A percentile compares a stretch with the other conserved stretches of the same genome.
These are phyloP conservation scores for Calvatia gigantea DNA, from an alignment of 768 basidiomycete species.

Conservation along the genomic window DNA sequence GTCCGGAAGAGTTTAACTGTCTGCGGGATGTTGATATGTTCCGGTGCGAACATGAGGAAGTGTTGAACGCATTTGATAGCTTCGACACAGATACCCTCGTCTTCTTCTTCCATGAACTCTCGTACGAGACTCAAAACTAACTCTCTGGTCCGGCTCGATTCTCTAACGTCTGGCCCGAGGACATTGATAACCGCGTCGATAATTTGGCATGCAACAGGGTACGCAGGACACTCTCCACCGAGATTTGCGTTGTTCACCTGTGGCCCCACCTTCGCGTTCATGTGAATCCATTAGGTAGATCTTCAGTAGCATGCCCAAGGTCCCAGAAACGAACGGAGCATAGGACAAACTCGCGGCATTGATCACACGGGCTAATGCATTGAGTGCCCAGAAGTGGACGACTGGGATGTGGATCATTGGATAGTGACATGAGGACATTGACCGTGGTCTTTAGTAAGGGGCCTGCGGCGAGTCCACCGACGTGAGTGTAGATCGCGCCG, in stretches of 20 bases:
- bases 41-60: constrained; percentile 92
- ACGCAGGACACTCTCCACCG: constrained; percentile 87
- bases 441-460: constrained; percentile 94
- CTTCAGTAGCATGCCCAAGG: constrained; percentile 86
- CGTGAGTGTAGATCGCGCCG: constrained; percentile 86
- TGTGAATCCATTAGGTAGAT: constrained; percentile 88
- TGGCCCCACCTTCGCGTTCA: constrained; percentile 83
- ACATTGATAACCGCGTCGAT: constrained; percentile 92
- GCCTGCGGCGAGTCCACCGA: constrained; percentile 93
- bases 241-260: constrained; percentile 77
- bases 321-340: constrained; percentile 82
- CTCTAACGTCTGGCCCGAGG: constrained; percentile 93
- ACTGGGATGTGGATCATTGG: constrained; percentile 95
- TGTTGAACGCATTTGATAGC: constrained; percentile 97
- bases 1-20: constrained; percentile 75
- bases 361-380: constrained; percentile 81
- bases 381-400: constrained; percentile 92
- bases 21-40: constrained; percentile 76
- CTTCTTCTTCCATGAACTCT: constrained; percentile 80
- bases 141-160: constrained; percentile 74
- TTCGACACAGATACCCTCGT: constrained; percentile 87
- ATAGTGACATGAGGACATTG: constrained; percentile 91
- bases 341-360: constrained; percentile 91
- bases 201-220: constrained; percentile 87
- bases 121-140: constrained; percentile 82